Conservation (phyloP, 2,329 filamentous ascomycete species). For the Dissoconium aciculare region DNA sequence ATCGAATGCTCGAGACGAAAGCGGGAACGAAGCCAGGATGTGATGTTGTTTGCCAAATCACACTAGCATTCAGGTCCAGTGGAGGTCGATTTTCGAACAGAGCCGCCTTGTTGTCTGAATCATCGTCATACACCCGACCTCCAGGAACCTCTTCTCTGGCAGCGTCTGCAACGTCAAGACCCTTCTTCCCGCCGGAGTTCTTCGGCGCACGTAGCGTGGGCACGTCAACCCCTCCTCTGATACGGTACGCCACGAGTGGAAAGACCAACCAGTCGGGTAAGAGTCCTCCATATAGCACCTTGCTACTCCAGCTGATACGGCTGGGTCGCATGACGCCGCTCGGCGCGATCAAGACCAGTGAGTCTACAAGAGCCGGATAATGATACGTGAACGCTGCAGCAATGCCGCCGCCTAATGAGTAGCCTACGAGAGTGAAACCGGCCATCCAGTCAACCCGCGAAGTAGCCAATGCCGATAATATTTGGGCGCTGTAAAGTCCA, state of each 20-base stretch:
- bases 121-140: constrained; percentile 10
- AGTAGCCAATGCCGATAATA: constrained; percentile 54
- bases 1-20: constrained; percentile 55
- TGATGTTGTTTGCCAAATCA: constrained; percentile 52
- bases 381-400: constrained; percentile 53
- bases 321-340: constrained; percentile 55
- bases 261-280: constrained; percentile 44
- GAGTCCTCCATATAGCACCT: constrained; percentile 48
- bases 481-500: constrained; percentile 58
- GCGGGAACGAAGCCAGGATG: constrained; percentile 55
- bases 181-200: no score
- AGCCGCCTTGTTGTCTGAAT: constrained; percentile 12
- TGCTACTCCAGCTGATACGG: constrained; percentile 46
- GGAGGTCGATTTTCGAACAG: constrained; percentile 39
- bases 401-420: constrained; percentile 66
- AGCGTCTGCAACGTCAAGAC: constrained; percentile 2
- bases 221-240: constrained; percentile 28
- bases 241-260: constrained; percentile 31
- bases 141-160: constrained; percentile 15
- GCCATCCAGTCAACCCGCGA: constrained; percentile 53
- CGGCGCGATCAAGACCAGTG: constrained; percentile 63
- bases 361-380: constrained; percentile 52
- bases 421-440: constrained; percentile 59
- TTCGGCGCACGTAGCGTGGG: constrained; percentile 1
- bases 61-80: constrained; percentile 46